Percentiles rank a stretch among this genome's conserved stretches.
These are phyloP conservation scores for Zymoseptoria crescenta DNA, from an alignment of 2,329 filamentous ascomycete genomes.

Conservation along the genomic window DNA sequence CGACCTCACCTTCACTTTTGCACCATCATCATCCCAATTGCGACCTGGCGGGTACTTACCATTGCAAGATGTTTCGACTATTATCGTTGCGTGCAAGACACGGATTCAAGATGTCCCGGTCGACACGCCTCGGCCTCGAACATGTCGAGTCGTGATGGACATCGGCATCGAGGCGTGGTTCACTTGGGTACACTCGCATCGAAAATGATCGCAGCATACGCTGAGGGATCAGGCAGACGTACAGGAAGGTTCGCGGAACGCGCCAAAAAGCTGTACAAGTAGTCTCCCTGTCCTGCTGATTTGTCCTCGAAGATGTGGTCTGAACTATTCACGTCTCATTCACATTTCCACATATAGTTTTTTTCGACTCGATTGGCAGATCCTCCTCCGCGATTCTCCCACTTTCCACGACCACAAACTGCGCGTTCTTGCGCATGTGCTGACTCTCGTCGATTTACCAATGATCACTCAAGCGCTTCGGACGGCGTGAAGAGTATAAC, in stretches of 20 bases:
- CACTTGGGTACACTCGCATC: neutral
- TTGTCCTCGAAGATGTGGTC: neutral
- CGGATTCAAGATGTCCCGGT: too few species aligned
- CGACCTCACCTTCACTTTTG: neutral
- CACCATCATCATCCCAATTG: neutral
- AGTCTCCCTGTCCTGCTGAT: neutral
- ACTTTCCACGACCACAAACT: too few species aligned
- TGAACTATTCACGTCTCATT: neutral
- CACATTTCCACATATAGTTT: too few species aligned
- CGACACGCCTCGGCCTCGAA: too few species aligned
- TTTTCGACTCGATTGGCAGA: too few species aligned
- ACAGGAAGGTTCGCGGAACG: neutral
- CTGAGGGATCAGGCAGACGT: neutral
- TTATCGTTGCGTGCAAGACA: too few species aligned
- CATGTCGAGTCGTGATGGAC: too few species aligned
- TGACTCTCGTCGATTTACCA: too few species aligned
- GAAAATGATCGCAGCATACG: neutral
- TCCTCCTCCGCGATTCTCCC: too few species aligned
- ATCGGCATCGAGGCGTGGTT: too few species aligned
- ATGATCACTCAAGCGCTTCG: too few species aligned
- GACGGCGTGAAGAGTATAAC: neutral
- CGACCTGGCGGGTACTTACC: neutral
- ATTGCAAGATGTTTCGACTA: neutral
- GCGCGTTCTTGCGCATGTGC: too few species aligned
- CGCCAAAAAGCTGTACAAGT: neutral